These are phyloP conservation scores for Aspergillus spinulosporus DNA, from an alignment of 2,329 filamentous ascomycete species.

Conservation along the genomic window DNA sequence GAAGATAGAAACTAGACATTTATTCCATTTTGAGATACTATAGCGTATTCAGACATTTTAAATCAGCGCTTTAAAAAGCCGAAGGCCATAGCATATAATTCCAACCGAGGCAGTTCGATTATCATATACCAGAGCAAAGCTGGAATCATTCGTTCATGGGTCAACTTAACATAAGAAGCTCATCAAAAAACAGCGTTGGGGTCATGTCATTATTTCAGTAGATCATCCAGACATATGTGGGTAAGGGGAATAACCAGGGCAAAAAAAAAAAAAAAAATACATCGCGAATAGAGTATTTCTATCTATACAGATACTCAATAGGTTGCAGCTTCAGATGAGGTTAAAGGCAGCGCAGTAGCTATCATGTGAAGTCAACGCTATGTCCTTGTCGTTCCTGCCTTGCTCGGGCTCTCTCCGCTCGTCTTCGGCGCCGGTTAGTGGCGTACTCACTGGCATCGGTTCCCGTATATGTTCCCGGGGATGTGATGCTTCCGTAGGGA, in stretches of 20 bases:
- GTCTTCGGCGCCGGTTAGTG: constrained; percentile 53
- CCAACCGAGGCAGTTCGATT: not conserved
- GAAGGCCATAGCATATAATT: not conserved
- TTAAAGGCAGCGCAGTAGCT: not conserved
- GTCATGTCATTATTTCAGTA: constrained; percentile 16
- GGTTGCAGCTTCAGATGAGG: not conserved
- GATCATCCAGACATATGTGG: constrained; percentile 4
- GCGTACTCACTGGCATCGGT: constrained; percentile 55
- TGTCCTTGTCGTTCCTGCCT: constrained; percentile 46
- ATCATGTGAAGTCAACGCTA: constrained; percentile 52
- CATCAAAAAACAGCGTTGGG: constrained; percentile 5
- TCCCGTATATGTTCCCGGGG: constrained; percentile 47
- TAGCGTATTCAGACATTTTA: not conserved
- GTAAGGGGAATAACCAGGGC: not conserved
- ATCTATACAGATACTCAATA: constrained; percentile 13
- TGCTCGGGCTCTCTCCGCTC: constrained; percentile 53
- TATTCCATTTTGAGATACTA: not conserved
- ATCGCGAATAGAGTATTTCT: constrained; percentile 9
- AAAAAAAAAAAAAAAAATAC: constrained; percentile 1
- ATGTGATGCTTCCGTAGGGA: constrained; percentile 45
- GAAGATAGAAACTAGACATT: not conserved
- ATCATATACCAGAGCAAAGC: not conserved
- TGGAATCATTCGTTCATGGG: not conserved
- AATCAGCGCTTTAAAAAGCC: not conserved
- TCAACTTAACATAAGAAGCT: not conserved